phyloP scores from a whole-genome alignment of 23 red algal genomes.

The Cyanidiococcus yangmingshanensis region DNA sequence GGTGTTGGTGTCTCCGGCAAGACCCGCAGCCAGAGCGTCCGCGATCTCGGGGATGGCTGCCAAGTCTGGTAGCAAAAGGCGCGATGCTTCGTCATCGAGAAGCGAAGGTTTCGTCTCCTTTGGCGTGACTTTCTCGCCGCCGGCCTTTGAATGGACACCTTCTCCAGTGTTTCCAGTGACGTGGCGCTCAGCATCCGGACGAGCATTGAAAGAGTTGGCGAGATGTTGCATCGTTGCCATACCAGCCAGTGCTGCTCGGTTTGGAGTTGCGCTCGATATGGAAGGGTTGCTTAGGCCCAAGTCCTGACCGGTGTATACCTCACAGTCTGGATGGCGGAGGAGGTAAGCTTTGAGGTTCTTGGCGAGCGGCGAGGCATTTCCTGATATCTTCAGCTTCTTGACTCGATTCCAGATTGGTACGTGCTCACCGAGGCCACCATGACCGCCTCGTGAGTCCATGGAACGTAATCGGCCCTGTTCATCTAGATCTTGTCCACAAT shows the following conservation, averaged over 20 bases:
- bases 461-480: neutral
- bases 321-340: constrained; percentile 61
- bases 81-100: neutral
- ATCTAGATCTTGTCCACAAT: constrained; percentile 76
- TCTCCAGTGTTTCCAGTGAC: no score
- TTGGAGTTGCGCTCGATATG: neutral
- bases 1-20: neutral
- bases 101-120: neutral
- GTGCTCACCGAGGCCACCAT: constrained; percentile 27
- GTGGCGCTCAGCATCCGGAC: neutral
- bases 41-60: neutral
- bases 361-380: constrained; percentile 80
- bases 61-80: constrained; percentile 1
- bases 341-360: constrained; percentile 73
- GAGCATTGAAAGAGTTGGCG: neutral
- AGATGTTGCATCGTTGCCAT: neutral
- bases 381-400: constrained; percentile 65
- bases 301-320: constrained; percentile 67
- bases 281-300: neutral
- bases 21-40: neutral
- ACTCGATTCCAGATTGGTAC: constrained; percentile 88
- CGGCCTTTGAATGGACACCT: neutral
- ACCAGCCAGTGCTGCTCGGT: neutral
- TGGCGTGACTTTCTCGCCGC: neutral
- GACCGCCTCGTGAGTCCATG: neutral